Base-by-base conservation (phyloP, 2,329 filamentous ascomycete species). In the Albophoma yamanashiensis region DNA sequence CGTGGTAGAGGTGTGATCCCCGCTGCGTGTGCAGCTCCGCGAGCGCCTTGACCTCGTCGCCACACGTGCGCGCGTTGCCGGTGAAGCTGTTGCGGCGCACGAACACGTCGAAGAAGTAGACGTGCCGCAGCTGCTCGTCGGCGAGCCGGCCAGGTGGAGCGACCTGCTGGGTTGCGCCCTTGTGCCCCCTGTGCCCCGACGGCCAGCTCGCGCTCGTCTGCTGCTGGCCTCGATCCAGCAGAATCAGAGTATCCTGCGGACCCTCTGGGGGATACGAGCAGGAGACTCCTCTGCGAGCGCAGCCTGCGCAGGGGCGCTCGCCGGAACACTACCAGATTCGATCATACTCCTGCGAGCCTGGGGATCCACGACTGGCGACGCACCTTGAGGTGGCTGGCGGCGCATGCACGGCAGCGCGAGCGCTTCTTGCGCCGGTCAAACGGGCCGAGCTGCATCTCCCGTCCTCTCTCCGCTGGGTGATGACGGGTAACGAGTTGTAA, bases 321-420 rank as follows among this genome's bases (percentile, higher is more conserved):
- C 73, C 73, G 58, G 71, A 73, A 62, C 73, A 75, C 72, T 74
- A 7, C 1, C 15, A 20, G 17, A 22, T 5, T 0, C 20, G 14
- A n/a, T 42, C 17, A 20, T 42, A 4, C 3, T 31, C 27, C 27
- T 31, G 27, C 5, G 27, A 31, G 40, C 40, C 17, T 42, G 40
- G 2, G n/a, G n/a, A n/a, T 15, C 15, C 17, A 20, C 7, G 40
- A 20, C 4, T 20, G 14, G n/a, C 38, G 1, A 50, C 65, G 11
- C 55, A 70, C 73, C 63, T 74, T 74, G 11, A 74, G 64, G 60
- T 75, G 73, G 57, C 71, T 71, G 31, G 60, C 56, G 3, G 66
- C 65, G 52, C 73, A 75, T 5, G 64, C 58, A 31, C 63, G 57
- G 39, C 73, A 75, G 14, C 72, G 67, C 2, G 67, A 73, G 38